Conservation (phyloP, 768 basidiomycete species). For the Paxillus ammoniavirescens region DNA sequence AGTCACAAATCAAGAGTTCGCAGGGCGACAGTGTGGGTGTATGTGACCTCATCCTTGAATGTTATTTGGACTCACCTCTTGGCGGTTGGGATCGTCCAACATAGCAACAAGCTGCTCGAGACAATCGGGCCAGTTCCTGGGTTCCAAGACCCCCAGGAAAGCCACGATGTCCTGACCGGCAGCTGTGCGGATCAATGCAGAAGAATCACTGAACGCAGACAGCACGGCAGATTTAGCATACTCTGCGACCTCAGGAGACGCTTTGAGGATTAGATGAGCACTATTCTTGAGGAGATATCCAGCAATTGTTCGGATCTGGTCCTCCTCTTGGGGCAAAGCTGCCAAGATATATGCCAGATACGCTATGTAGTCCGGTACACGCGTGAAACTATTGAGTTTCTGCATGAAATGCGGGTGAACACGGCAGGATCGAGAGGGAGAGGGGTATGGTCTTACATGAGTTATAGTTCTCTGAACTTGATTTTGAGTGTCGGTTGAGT, state of each 20-base stretch:
- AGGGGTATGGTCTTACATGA: conserved; percentile 51
- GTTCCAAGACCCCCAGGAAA: conserved; percentile 84
- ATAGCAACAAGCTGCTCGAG: conserved; percentile 79
- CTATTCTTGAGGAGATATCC: conserved; percentile 98
- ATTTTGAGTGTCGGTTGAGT: conserved; percentile 80
- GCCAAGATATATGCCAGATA: conserved; percentile 95
- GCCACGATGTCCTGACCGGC: conserved; percentile 92
- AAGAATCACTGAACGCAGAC: conserved; percentile 76
- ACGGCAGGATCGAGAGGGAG: conserved; percentile 14
- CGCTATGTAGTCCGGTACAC: conserved; percentile 89
- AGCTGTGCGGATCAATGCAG: conserved; percentile 89
- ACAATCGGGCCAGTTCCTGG: conserved; percentile 94
- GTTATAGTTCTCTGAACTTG: conserved; percentile 78
- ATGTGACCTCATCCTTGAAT: not conserved
- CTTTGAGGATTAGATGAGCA: conserved; percentile 70
- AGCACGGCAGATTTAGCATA: conserved; percentile 78
- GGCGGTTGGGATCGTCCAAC: conserved; percentile 75
- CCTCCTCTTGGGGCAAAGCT: conserved; percentile 77
- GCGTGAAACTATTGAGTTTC: conserved; percentile 88
- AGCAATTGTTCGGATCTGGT: conserved; percentile 92
- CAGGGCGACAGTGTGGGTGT: not conserved
- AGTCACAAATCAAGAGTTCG: not conserved
- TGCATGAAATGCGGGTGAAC: conserved; percentile 32
- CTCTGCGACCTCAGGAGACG: conserved; percentile 61
- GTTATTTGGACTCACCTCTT: conserved; percentile 69